Evolutionary conservation across 495 filamentous ascomycete genomes (phyloP).

Genomic region (Bacidia rubella): DNA sequence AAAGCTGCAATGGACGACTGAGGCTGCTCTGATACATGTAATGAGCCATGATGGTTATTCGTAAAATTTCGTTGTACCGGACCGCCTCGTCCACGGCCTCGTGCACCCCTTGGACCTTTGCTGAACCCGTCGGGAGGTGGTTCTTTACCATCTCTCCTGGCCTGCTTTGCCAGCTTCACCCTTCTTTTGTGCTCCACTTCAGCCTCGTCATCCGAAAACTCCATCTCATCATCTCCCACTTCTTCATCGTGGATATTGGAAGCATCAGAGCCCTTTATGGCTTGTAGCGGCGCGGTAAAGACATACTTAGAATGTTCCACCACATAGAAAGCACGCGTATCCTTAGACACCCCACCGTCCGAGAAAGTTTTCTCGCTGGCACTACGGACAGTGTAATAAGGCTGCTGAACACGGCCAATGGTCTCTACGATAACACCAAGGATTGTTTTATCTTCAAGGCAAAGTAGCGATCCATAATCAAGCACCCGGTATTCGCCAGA

Average conservation of each 20-base stretch:
- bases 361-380: slow-evolving; percentile 48
- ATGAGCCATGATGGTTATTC: slow-evolving; percentile 25
- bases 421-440: slow-evolving; percentile 72
- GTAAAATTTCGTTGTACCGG: slow-evolving; percentile 22
- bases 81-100: slow-evolving; percentile 3
- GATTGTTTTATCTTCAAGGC: slow-evolving; percentile 57
- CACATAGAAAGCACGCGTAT: slow-evolving; percentile 65
- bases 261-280: slow-evolving; percentile 74
- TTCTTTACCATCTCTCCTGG: slow-evolving; percentile 31
- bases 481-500: slow-evolving; percentile 73
- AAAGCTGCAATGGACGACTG: neutral
- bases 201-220: slow-evolving; percentile 93
- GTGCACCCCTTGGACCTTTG: slow-evolving; percentile 12
- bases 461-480: slow-evolving; percentile 70
- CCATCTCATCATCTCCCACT: slow-evolving; percentile 67
- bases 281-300: slow-evolving; percentile 67
- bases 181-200: slow-evolving; percentile 71
- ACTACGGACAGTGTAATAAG: slow-evolving; percentile 68
- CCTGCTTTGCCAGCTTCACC: slow-evolving; percentile 42
- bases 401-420: slow-evolving; percentile 67
- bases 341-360: slow-evolving; percentile 46
- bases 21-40: slow-evolving; percentile 25
- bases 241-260: slow-evolving; percentile 93
- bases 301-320: slow-evolving; percentile 61
- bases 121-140: slow-evolving; percentile 18